Percentiles rank a stretch among this genome's conserved stretches.
phyloP scores from a whole-genome alignment of 2,329 filamentous ascomycete species.

The Furcasterigmium furcatum region DNA sequence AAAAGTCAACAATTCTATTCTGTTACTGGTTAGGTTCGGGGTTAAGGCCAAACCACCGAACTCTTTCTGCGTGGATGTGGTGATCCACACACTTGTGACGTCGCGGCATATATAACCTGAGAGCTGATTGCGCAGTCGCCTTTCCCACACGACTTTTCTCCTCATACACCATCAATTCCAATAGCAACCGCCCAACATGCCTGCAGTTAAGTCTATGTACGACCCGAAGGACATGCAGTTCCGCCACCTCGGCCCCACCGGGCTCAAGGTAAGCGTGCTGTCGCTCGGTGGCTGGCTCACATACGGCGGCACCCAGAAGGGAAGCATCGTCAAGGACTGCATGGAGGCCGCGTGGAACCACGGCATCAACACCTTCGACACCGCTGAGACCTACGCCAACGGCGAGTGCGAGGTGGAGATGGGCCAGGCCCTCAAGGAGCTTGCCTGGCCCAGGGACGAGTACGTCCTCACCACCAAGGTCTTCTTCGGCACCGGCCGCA shows the following conservation, averaged over 20 bases:
- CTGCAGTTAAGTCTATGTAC: slow-evolving; percentile 1
- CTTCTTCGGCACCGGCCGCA: slow-evolving; percentile 23
- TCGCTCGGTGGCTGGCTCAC: slow-evolving; percentile 65
- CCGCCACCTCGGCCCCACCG: slow-evolving; percentile 44
- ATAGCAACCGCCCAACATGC: background rate
- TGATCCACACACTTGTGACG: too few species aligned
- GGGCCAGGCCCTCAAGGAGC: slow-evolving; percentile 57
- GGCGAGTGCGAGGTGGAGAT: slow-evolving; percentile 64
- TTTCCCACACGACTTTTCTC: too few species aligned
- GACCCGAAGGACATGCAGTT: slow-evolving; percentile 37
- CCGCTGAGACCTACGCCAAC: slow-evolving; percentile 55
- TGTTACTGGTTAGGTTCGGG: too few species aligned
- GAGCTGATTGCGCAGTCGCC: too few species aligned
- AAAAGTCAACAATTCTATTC: too few species aligned
- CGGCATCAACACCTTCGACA: slow-evolving; percentile 63
- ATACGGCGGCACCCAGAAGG: slow-evolving; percentile 61
- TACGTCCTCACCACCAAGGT: slow-evolving; percentile 53
- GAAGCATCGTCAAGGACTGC: slow-evolving; percentile 57
- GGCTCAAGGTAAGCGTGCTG: slow-evolving; percentile 65
- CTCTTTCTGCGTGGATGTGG: too few species aligned
- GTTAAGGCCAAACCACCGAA: too few species aligned
- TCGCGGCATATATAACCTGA: too few species aligned
- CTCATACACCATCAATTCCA: too few species aligned
- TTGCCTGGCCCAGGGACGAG: slow-evolving; percentile 58
- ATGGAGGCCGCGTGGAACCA: slow-evolving; percentile 60